Evolutionary conservation across 2,329 filamentous ascomycete species (phyloP).

Genomic region (Colletotrichum nymphaeae): DNA sequence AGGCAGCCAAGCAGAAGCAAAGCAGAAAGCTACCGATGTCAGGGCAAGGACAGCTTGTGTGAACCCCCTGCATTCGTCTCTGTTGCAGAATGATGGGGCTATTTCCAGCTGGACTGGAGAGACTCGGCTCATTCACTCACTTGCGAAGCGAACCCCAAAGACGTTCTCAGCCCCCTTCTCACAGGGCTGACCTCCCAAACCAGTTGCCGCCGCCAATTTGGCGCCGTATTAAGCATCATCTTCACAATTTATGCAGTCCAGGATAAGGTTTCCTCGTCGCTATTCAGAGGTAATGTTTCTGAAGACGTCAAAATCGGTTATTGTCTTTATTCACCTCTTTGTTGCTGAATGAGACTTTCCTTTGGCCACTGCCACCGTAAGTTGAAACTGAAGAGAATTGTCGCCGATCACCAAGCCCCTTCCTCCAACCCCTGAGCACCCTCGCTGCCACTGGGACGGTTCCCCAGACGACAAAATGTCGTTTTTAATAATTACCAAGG

Average conservation of each 20-base stretch:
- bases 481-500: conserved; percentile 12
- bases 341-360: neutral
- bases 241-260: conserved; percentile 21
- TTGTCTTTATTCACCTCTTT: conserved; percentile 12
- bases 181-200: conserved; percentile 28
- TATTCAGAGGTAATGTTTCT: neutral
- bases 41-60: conserved; percentile 8
- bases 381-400: neutral
- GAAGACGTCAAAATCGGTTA: neutral
- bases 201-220: conserved; percentile 26
- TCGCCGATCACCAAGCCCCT: conserved; percentile 7
- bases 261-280: neutral
- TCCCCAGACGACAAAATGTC: conserved; percentile 26
- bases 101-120: conserved; percentile 10
- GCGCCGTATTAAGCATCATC: conserved; percentile 25
- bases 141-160: neutral
- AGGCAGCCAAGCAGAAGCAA: conserved; percentile 32
- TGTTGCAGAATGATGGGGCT: conserved; percentile 34
- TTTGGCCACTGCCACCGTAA: neutral
- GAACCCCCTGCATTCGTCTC: conserved; percentile 35
- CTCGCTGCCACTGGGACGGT: conserved; percentile 10
- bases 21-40: conserved; percentile 4
- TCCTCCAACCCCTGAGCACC: conserved; percentile 15
- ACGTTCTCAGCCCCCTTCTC: conserved; percentile 3
- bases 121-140: neutral